A percentile compares a stretch with the other conserved stretches of the same genome.
Conservation (phyloP, 2,329 filamentous ascomycete species). For the Zalaria sp. region DNA sequence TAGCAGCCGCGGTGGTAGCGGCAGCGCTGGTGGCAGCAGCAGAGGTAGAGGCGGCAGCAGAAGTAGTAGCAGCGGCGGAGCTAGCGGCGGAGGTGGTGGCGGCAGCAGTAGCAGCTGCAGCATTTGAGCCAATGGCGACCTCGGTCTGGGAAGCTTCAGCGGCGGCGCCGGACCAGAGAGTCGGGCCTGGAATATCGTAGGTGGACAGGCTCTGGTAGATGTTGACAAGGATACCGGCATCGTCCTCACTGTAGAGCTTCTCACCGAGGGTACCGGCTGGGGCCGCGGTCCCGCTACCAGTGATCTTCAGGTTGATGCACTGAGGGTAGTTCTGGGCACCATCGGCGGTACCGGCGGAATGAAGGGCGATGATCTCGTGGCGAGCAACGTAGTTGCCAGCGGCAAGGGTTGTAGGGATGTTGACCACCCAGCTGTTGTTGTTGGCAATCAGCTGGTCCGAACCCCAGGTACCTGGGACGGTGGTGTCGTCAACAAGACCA, state of each 20-base stretch:
- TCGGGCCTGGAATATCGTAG: constrained; percentile 40
- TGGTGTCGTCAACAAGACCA: constrained; percentile 34
- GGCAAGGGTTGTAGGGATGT: constrained; percentile 37
- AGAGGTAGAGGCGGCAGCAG: background rate
- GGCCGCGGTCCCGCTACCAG: constrained; percentile 35
- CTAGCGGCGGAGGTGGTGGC: background rate
- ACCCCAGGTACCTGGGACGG: constrained; percentile 38
- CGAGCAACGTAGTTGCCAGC: constrained; percentile 46
- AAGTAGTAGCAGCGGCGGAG: constrained; percentile 11
- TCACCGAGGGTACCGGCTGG: constrained; percentile 37
- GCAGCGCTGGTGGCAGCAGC: background rate
- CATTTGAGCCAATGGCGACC: constrained; percentile 9
- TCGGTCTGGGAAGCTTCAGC: constrained; percentile 1
- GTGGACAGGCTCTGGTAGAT: constrained; percentile 37
- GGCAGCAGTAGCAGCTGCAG: constrained; percentile 10
- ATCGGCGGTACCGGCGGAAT: constrained; percentile 30
- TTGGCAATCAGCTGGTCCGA: constrained; percentile 37
- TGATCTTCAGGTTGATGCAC: constrained; percentile 46
- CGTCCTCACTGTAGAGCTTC: constrained; percentile 41
- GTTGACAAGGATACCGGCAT: constrained; percentile 45
- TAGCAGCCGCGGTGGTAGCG: background rate
- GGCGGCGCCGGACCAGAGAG: constrained; percentile 12
- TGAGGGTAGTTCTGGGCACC: constrained; percentile 32
- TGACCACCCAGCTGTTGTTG: constrained; percentile 33
- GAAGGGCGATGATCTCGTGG: constrained; percentile 47